These are phyloP conservation scores for Alternaria viburni DNA, from an alignment of 2,329 filamentous ascomycete species.

Conservation along the genomic window DNA sequence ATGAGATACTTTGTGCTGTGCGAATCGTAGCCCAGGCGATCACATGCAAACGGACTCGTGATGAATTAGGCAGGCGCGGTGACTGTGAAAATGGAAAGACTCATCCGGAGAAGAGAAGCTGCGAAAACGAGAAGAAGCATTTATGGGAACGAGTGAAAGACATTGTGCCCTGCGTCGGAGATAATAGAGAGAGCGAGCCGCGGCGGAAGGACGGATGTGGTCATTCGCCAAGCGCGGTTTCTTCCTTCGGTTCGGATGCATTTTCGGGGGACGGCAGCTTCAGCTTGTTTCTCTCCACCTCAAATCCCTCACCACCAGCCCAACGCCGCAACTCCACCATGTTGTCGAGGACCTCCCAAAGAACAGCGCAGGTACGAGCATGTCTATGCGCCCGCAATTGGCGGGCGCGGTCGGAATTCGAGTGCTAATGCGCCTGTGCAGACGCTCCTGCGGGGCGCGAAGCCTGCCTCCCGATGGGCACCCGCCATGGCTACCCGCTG, in stretches of 20 bases:
- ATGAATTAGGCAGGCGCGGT: neutral
- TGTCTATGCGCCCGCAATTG: slow-evolving; percentile 32
- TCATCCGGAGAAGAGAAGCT: neutral
- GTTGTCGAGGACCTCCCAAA: slow-evolving; percentile 54
- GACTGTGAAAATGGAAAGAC: neutral
- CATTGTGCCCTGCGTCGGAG: neutral
- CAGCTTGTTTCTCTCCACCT: slow-evolving; percentile 40
- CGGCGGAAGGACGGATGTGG: slow-evolving; percentile 31
- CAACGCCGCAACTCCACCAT: slow-evolving; percentile 44
- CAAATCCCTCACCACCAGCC: slow-evolving; percentile 45
- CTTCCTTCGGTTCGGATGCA: slow-evolving; percentile 33
- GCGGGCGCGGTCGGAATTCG: slow-evolving; percentile 2
- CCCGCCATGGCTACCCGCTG: slow-evolving; percentile 62
- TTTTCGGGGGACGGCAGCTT: slow-evolving; percentile 43
- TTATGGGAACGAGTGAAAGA: neutral
- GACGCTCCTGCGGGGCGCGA: slow-evolving; percentile 64
- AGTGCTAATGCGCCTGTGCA: slow-evolving; percentile 44
- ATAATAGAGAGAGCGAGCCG: slow-evolving; percentile 16
- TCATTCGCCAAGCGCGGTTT: slow-evolving; percentile 38
- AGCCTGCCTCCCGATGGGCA: slow-evolving; percentile 56
- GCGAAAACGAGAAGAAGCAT: neutral
- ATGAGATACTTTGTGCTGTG: neutral
- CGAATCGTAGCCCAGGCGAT: neutral
- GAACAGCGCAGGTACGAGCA: slow-evolving; percentile 56
- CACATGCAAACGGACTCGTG: slow-evolving; percentile 1